phyloP scores from a whole-genome alignment of 2,329 filamentous ascomycete genomes.

The Ophiostoma tasmaniense region DNA sequence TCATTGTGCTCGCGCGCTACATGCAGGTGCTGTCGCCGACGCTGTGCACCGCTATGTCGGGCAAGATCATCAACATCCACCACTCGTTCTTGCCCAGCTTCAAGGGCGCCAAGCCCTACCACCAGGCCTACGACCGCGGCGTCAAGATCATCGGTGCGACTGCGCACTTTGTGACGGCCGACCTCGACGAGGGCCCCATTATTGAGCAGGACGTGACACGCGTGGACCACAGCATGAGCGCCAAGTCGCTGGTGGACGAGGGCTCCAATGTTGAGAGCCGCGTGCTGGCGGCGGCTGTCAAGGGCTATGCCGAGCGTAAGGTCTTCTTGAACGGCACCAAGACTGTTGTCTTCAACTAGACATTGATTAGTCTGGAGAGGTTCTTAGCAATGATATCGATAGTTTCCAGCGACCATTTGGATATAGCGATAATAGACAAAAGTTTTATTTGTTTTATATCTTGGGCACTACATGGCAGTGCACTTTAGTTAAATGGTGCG shows the following conservation, averaged over 20 bases:
- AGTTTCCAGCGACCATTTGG: not conserved
- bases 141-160: conserved; percentile 86
- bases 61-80: conserved; percentile 87
- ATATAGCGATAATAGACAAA: not conserved
- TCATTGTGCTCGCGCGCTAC: conserved; percentile 74
- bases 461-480: not conserved
- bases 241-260: conserved; percentile 69
- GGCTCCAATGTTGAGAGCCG: conserved; percentile 79
- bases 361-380: not conserved
- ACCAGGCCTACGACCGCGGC: conserved; percentile 76
- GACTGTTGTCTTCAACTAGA: conserved; percentile 63
- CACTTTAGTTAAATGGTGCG: not conserved
- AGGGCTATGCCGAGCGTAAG: conserved; percentile 72
- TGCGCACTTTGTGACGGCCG: conserved; percentile 77
- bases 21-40: conserved; percentile 77
- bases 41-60: conserved; percentile 70
- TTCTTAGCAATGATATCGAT: not conserved
- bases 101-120: conserved; percentile 83
- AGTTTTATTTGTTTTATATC: not conserved
- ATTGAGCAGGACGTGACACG: conserved; percentile 76
- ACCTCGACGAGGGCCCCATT: conserved; percentile 78
- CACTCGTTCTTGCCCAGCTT: conserved; percentile 79
- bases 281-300: conserved; percentile 70
- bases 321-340: conserved; percentile 72
- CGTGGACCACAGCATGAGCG: conserved; percentile 67